phyloP scores from a whole-genome alignment of 495 filamentous ascomycete genomes.

The Zalerion maritima region DNA sequence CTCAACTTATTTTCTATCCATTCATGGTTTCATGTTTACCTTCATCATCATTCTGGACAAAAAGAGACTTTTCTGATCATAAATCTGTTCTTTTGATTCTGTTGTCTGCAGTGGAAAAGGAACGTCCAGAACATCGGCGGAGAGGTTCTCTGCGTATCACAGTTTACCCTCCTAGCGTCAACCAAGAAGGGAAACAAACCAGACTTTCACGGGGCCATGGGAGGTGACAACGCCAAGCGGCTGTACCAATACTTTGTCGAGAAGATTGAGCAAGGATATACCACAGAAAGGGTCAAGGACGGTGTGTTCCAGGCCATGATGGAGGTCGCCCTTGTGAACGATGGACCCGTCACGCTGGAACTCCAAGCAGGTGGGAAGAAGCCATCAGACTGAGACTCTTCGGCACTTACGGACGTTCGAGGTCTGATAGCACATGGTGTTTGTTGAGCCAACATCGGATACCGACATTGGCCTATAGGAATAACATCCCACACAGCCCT shows the following conservation, averaged over 20 bases:
- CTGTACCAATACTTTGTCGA: slow-evolving; percentile 72
- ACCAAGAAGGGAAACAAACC: slow-evolving; percentile 92
- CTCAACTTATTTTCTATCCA: slow-evolving; percentile 2
- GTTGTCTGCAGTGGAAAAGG: slow-evolving; percentile 57
- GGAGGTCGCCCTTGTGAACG: slow-evolving; percentile 87
- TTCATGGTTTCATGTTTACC: slow-evolving; percentile 4
- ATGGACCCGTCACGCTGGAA: slow-evolving; percentile 95
- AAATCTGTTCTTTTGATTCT: slow-evolving; percentile 3
- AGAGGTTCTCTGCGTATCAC: slow-evolving; percentile 93
- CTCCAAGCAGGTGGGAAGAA: no score
- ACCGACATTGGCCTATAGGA: no score
- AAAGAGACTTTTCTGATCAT: no score
- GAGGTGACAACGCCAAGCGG: slow-evolving; percentile 55
- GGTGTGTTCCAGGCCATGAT: slow-evolving; percentile 98
- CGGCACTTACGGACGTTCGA: no score
- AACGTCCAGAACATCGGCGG: slow-evolving; percentile 76
- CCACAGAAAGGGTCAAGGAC: slow-evolving; percentile 68
- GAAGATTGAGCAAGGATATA: slow-evolving; percentile 61
- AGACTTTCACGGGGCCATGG: slow-evolving; percentile 82
- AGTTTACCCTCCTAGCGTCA: slow-evolving; percentile 87
- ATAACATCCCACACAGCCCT: no score
- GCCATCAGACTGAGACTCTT: no score
- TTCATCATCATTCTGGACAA: no score
- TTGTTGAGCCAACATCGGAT: no score
- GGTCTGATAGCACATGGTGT: no score